Evolutionary conservation across 2,329 filamentous ascomycete species (phyloP).

Genomic region (Rosellinia necatrix): DNA sequence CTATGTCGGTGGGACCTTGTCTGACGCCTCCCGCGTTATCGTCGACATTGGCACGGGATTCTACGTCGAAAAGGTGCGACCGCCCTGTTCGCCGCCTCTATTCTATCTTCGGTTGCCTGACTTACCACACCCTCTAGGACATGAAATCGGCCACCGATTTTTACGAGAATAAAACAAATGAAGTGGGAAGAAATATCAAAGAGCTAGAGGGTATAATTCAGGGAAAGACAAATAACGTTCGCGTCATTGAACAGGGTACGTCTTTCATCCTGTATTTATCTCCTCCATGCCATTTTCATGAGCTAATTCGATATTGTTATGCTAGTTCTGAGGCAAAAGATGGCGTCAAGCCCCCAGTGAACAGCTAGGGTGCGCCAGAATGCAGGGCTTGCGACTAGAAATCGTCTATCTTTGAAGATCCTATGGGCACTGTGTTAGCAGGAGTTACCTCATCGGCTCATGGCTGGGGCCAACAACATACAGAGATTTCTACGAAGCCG

Average conservation of each 20-base stretch:
- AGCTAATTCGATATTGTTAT: slow-evolving; percentile 6
- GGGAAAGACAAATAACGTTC: slow-evolving; percentile 80
- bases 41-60: slow-evolving; percentile 40
- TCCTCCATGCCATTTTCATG: slow-evolving; percentile 29
- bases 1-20: slow-evolving; percentile 84
- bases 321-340: slow-evolving; percentile 51
- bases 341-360: slow-evolving; percentile 41
- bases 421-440: neutral
- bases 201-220: slow-evolving; percentile 63
- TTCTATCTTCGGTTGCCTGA: neutral
- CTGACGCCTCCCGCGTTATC: slow-evolving; percentile 72
- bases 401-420: neutral
- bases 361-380: neutral
- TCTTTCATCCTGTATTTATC: slow-evolving; percentile 19
- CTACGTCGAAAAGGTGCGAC: slow-evolving; percentile 75
- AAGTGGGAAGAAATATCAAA: slow-evolving; percentile 57
- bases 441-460: neutral
- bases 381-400: neutral
- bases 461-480: neutral
- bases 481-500: neutral
- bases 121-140: slow-evolving; percentile 45
- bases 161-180: slow-evolving; percentile 61
- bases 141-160: slow-evolving; percentile 59
- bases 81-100: neutral
- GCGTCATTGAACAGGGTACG: slow-evolving; percentile 84